Evolutionary conservation across 2,329 filamentous ascomycete genomes (phyloP).

Genomic region (Grosmannia clavigera): DNA sequence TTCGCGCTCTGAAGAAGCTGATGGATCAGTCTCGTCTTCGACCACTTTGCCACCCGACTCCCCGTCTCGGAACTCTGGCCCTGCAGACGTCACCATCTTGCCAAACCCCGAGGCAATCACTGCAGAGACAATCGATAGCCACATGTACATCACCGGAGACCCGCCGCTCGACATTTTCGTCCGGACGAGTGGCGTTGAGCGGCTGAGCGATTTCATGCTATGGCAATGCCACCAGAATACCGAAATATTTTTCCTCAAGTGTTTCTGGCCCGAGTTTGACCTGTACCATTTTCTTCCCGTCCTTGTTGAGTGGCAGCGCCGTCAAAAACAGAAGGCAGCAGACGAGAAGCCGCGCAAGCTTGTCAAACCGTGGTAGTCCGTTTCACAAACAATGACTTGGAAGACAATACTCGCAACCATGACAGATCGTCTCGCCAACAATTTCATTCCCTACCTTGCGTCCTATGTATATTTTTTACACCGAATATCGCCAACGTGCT

Average conservation of each 20-base stretch:
- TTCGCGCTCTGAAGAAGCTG: slow-evolving; percentile 33
- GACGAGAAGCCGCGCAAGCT: slow-evolving; percentile 30
- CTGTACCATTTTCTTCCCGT: slow-evolving; percentile 89
- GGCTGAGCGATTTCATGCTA: slow-evolving; percentile 94
- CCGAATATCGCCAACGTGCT: neutral
- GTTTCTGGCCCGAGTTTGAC: slow-evolving; percentile 92
- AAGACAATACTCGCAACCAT: neutral
- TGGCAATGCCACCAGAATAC: slow-evolving; percentile 96
- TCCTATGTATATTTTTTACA: neutral
- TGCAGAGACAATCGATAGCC: slow-evolving; percentile 63
- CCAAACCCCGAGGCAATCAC: slow-evolving; percentile 81
- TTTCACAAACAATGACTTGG: neutral
- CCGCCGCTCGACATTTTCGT: slow-evolving; percentile 86
- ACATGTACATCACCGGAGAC: slow-evolving; percentile 77
- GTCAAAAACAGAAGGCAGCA: slow-evolving; percentile 43
- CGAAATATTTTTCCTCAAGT: slow-evolving; percentile 82
- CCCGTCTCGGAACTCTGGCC: slow-evolving; percentile 26
- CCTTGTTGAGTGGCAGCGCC: slow-evolving; percentile 76
- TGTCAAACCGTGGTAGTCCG: slow-evolving; percentile 19
- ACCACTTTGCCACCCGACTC: slow-evolving; percentile 43
- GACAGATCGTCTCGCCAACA: neutral
- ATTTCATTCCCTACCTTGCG: neutral
- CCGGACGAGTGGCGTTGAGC: slow-evolving; percentile 82
- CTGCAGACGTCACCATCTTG: slow-evolving; percentile 26
- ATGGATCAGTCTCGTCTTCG: slow-evolving; percentile 47